Percentiles rank a stretch among this genome's conserved stretches.
Evolutionary conservation across 305 asterid species (phyloP).

Genomic region (Rubia balearica): DNA sequence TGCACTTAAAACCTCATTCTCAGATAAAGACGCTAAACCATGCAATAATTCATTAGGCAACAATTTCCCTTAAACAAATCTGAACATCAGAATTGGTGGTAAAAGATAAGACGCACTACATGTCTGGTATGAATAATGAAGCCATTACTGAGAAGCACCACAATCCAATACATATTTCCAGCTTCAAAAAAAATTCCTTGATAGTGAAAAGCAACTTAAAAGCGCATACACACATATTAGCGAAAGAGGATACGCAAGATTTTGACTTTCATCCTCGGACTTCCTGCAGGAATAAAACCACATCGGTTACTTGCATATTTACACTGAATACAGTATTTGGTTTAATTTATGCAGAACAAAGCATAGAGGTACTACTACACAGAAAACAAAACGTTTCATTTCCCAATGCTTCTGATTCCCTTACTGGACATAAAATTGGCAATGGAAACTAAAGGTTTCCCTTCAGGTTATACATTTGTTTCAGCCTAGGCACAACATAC

Average conservation of each 20-base stretch:
- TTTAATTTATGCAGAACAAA: not conserved
- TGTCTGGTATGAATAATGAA: not conserved
- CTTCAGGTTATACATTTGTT: not conserved
- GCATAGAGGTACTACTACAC: not conserved
- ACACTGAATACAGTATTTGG: not conserved
- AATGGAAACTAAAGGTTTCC: not conserved
- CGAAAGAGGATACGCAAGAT: conserved; percentile 64
- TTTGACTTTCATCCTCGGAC: conserved; percentile 63
- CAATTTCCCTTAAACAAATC: not conserved
- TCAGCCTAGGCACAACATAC: not conserved
- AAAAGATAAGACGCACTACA: not conserved
- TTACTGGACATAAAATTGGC: not conserved
- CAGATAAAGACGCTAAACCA: not conserved
- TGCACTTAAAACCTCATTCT: not conserved
- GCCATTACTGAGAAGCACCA: not conserved
- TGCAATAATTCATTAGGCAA: not conserved
- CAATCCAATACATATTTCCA: not conserved
- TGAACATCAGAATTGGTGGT: not conserved
- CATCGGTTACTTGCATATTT: conserved; percentile 1
- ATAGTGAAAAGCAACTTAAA: not conserved
- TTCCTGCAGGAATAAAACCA: conserved; percentile 31
- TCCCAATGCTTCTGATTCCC: not conserved
- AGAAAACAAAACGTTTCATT: not conserved
- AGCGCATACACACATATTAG: not conserved
- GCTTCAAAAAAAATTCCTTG: not conserved